A percentile compares a stretch with the other conserved stretches of the same genome.
Conservation (phyloP, 192 early-diverging fungal genomes). For the Backusella liffmaniae region DNA sequence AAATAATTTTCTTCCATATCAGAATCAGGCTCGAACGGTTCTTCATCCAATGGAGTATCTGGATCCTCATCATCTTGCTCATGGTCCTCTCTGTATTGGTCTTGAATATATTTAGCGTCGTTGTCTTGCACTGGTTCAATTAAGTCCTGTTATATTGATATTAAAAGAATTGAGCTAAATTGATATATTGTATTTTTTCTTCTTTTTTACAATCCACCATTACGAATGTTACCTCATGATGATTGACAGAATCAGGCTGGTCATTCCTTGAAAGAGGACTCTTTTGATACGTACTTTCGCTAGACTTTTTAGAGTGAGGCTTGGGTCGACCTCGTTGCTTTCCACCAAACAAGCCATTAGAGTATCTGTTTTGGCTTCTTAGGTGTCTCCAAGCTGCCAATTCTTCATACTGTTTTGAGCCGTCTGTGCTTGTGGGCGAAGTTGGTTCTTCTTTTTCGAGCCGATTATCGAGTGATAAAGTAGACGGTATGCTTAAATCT, state of each 20-base stretch:
- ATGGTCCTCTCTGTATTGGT: background rate
- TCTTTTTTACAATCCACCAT: background rate
- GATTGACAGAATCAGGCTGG: background rate
- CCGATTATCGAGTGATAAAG: background rate
- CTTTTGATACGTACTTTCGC: constrained; percentile 3
- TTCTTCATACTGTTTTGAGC: constrained; percentile 20
- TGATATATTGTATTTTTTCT: background rate
- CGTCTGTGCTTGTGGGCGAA: background rate
- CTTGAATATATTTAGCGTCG: background rate
- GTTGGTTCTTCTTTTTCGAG: background rate
- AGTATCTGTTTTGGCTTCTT: constrained; percentile 22
- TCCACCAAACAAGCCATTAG: constrained; percentile 27
- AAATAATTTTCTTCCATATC: constrained; percentile 28
- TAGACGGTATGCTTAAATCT: background rate
- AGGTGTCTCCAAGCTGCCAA: constrained; percentile 22
- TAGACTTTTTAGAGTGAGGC: background rate
- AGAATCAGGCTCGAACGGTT: constrained; percentile 14
- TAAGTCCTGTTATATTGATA: background rate
- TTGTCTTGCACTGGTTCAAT: background rate
- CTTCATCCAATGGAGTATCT: background rate
- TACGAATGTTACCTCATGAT: background rate
- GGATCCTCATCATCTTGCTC: background rate
- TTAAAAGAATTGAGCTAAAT: background rate
- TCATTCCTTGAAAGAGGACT: constrained; percentile 9
- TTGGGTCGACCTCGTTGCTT: constrained; percentile 25